Percentiles rank a stretch among this genome's conserved stretches.
Conservation (phyloP, 176 grass and related monocot species). For the bread wheat (Triticum aestivum) region IWGSC_CS_RefSeq_v2.1 NC_057812.1:577309466-577309965, state of each 20-base stretch:
- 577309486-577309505: not conserved
- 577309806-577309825: not conserved
- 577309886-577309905: not conserved
- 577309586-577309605: not conserved
- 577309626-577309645: not conserved
- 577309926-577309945: not conserved
- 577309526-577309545: conserved; percentile 75
- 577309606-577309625: not conserved
- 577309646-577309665: not conserved
- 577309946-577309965: not conserved
- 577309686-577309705: not conserved
- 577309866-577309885: not conserved
- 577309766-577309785: not conserved
- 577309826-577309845: not conserved
- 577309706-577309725: not conserved
- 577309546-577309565: conserved; percentile 86
- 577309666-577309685: not conserved
- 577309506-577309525: conserved; percentile 79
- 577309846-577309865: not conserved
- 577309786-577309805: not conserved
- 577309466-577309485: not conserved
- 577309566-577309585: not conserved
- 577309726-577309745: conserved; percentile 14
- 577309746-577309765: not conserved
- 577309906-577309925: not conserved